Evolutionary conservation across 2,329 filamentous ascomycete genomes (phyloP), one percentile per base, ranked within the genome.

Genomic region (Penicillium sp.): DNA sequence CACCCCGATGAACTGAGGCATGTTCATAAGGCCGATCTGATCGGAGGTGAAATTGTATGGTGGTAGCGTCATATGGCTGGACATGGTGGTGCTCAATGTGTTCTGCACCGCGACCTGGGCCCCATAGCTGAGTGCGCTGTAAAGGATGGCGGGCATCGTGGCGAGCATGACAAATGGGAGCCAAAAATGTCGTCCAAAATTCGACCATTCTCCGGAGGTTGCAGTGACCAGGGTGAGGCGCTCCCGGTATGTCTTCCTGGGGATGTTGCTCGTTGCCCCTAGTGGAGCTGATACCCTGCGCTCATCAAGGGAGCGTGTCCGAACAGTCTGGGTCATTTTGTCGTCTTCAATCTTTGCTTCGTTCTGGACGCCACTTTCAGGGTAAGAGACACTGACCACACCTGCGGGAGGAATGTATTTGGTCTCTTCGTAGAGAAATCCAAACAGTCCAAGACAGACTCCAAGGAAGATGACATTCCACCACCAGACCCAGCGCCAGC

Each of bases 401-500:
- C 17, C 26, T 15, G 26, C 17, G 1, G 26, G 17, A 7, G 19
- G 15, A 29, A 29, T 17, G 30, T 57, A 69, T 54, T 66, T 78
- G 0, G 75, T 78, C 61, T 81, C 83, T 48, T 84, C 80, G 58
- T 79, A 84, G 13, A 74, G 63, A 56, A 84, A 82, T 1, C 78
- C 35, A 46, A 83, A 76, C 11, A 77, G 61, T 3, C 83, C 3
- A 0, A 83, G 58, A 6, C 73, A 71, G 8, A 71, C 59, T 2
- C 75, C 75, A 26, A 82, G 71, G 35, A 82, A 70, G 53, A 82
- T 80, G 19, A 72, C 72, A 49, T 70, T 77, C 75, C 75, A 84
- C 81, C 81, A 83, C 76, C 77, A 84, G 1, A 79, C 74, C 81
- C 81, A 85, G 13, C 82, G 73, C 83, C 83, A 86, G 0, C 81